phyloP scores from a whole-genome alignment of 192 early-diverging fungal genomes.

The Backusella liffmaniae region DNA sequence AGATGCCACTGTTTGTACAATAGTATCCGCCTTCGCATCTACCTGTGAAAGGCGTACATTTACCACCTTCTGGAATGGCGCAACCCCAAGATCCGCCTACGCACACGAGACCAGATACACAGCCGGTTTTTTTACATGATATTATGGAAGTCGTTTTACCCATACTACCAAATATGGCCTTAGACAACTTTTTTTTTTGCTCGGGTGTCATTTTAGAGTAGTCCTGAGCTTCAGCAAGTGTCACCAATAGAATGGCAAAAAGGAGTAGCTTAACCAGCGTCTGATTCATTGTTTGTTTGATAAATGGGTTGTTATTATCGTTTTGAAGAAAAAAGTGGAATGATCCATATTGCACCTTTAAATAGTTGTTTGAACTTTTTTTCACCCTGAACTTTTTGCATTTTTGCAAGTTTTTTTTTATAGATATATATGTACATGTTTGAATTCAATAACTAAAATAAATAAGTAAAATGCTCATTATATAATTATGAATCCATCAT shows the following conservation, averaged over 20 bases:
- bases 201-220: neutral
- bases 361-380: too few relatives aligned
- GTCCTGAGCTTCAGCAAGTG: neutral
- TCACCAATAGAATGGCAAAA: neutral
- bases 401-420: too few relatives aligned
- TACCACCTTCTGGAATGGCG: neutral
- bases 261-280: neutral
- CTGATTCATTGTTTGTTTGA: neutral
- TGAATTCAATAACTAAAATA: too few relatives aligned
- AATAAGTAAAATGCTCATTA: too few relatives aligned
- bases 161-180: neutral
- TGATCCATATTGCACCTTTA: too few relatives aligned
- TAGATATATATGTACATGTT: too few relatives aligned
- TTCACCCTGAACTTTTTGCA: too few relatives aligned
- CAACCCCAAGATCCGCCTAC: neutral
- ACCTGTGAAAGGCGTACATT: neutral
- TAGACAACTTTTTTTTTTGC: neutral
- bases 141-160: neutral
- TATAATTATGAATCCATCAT: too few relatives aligned
- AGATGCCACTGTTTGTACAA: neutral
- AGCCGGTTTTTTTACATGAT: neutral
- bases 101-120: neutral
- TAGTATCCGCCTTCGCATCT: neutral
- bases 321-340: too few relatives aligned
- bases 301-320: too few relatives aligned